Evolutionary conservation across 2,329 filamentous ascomycete species (phyloP).

Genomic region (Madurella fahalii): DNA sequence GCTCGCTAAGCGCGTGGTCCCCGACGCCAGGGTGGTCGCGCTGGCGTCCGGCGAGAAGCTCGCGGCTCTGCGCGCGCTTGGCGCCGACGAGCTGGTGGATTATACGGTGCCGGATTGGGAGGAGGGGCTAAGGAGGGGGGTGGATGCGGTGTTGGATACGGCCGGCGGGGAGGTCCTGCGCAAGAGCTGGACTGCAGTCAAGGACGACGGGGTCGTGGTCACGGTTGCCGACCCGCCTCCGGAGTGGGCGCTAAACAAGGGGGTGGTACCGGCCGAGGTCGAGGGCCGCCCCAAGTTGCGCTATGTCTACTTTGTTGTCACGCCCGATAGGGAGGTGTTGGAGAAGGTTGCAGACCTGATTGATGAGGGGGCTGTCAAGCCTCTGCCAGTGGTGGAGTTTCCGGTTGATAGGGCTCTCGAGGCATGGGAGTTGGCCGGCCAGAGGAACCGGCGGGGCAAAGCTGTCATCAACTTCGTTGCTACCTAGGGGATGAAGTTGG

Average conservation of each 20-base stretch:
- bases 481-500: no score
- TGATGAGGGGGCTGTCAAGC: slow-evolving; percentile 22
- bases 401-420: slow-evolving; percentile 22
- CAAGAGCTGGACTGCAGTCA: slow-evolving; percentile 31
- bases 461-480: slow-evolving; percentile 28
- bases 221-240: slow-evolving; percentile 36
- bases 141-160: slow-evolving; percentile 33
- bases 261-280: slow-evolving; percentile 19
- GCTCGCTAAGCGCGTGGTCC: slow-evolving; percentile 21
- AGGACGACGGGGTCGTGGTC: slow-evolving; percentile 30
- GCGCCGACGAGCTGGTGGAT: slow-evolving; percentile 26
- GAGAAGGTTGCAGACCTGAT: slow-evolving; percentile 21
- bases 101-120: slow-evolving; percentile 28
- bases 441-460: slow-evolving; percentile 26
- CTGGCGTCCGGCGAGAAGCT: slow-evolving; percentile 28
- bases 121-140: slow-evolving; percentile 4
- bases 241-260: slow-evolving; percentile 29
- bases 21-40: slow-evolving; percentile 26
- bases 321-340: slow-evolving; percentile 22
- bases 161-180: slow-evolving; percentile 29
- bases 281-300: slow-evolving; percentile 20
- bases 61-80: slow-evolving; percentile 19
- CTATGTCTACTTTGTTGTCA: slow-evolving; percentile 31
- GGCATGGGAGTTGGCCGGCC: slow-evolving; percentile 27
- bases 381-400: slow-evolving; percentile 25